Evolutionary conservation across 768 basidiomycete species (phyloP), one percentile per base, ranked within the genome.

Genomic region (Filobasidium floriforme): DNA sequence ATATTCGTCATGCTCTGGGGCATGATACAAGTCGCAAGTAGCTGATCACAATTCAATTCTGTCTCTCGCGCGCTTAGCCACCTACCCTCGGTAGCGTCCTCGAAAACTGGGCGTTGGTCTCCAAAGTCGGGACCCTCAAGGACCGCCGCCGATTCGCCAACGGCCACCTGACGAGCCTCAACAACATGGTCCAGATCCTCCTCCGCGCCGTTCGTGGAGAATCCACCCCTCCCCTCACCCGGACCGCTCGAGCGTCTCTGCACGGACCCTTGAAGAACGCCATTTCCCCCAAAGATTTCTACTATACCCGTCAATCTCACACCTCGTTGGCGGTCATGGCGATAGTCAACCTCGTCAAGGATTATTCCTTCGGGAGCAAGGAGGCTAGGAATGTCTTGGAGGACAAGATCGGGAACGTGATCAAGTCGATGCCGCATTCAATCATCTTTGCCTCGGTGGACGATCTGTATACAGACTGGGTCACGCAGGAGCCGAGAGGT

Each of bases 271-370:
- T 78, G 46, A 73, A 74, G 4, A 69, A 72, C 4, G 66, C 74
- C 41, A 81, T 90, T 59, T 81, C 85, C 6, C 85, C 84, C n/a
- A 85, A 86, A 49, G 89, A 90, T 3, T 85, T 89, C 14, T 90
- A 92, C 73, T 87, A 86, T 22, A 82, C 85, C 46, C 90, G 93
- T 73, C 94, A 99, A 80, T 97, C 92, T 0, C 92, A 93, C 70
- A 89, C 94, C 26, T 90, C 90, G 10, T 84, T 98, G 40, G 92
- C 93, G 10, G 89, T 98, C 12, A 82, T 98, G 60, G 91, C 92
- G 15, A 85, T 98, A 78, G 92, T 91, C 80, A 84, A 89, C 28
- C 85, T 97, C 81, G 82, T 88, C 7, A 81, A 87, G 60, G 90
- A 92, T 70, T 92, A 87, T 75, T 92, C 91, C 7, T 81, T 83